Base-by-base conservation (phyloP, 2,329 filamentous ascomycete species). In the Fusarium scirpi region DNA sequence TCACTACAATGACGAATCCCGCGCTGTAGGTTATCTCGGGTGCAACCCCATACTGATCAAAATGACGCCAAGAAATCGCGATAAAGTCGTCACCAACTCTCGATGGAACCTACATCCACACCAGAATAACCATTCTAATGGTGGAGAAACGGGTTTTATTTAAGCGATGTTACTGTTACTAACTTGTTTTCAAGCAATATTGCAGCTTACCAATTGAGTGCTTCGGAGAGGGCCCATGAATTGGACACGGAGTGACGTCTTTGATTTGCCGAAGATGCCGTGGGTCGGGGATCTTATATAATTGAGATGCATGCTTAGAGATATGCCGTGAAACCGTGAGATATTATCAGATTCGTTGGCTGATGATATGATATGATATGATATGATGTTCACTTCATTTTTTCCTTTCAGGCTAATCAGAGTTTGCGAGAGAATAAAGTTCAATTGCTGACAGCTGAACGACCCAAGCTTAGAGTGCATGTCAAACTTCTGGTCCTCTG, bases 1-100 rank as follows among this genome's bases (percentile, higher is more conserved):
- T 12, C 24, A 24, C 24, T 9, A 15, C 6, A 3, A 41, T 32
- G 24, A 24, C 20, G 11, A 16, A 8, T 32, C 24, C 5, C 2
- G 16, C 13, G 6, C 15, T 10, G 10, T 1, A 27, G 10, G 8
- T 18, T 24, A 20, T 40, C 15, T 24, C 41, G 3, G 20, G n/a
- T 11, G n/a, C 15, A 8, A 13, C 15, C 15, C 32, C 9, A 13
- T 4, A 6, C 18, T 22, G 30, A 52, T 49, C 40, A 41, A 27
- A 8, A n/a, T 61, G 59, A 62, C 56, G 59, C 59, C 59, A 61
- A 53, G 46, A 27, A 22, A n/a, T 2, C 11, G 3, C n/a, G 45
- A 59, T 44, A 20, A 34, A 16, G 52, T 30, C 56, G 56, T 62
- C 56, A 52, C 55, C 15, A 22, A 13, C 4, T 27, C 7, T 8